Evolutionary conservation across 805 yeast species (phyloP).

Genomic region (Brettanomyces nanus): DNA sequence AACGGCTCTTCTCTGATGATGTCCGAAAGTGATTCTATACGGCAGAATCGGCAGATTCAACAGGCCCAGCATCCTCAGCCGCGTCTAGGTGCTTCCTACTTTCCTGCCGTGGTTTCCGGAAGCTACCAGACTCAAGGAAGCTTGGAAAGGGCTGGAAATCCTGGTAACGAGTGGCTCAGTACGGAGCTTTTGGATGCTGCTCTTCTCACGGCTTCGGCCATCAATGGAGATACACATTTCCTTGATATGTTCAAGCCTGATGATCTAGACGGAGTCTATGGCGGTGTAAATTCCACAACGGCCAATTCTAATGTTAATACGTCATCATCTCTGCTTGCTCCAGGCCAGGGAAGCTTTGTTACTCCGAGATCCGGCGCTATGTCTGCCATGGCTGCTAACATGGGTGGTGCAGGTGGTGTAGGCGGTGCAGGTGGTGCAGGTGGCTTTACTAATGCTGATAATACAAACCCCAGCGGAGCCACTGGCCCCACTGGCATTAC

Average conservation of each 20-base stretch:
- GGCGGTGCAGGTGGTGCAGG: too few species aligned
- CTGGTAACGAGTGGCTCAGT: conserved; percentile 61
- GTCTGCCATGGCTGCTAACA: too few species aligned
- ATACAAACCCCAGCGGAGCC: neutral
- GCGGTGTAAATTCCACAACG: neutral
- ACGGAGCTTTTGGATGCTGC: conserved; percentile 68
- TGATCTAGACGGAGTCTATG: conserved; percentile 2
- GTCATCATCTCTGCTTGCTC: too few species aligned
- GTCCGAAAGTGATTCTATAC: neutral
- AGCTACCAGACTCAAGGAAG: neutral
- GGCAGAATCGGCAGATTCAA: too few species aligned
- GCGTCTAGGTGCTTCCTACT: neutral
- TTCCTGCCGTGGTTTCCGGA: conserved; percentile 1
- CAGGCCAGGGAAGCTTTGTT: too few species aligned
- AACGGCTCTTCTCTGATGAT: neutral
- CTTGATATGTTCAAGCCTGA: conserved; percentile 40
- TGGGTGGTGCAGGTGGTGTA: too few species aligned
- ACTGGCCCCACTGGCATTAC: neutral
- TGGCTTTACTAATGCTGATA: neutral
- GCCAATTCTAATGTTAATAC: too few species aligned
- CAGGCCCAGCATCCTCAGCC: too few species aligned
- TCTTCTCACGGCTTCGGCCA: conserved; percentile 63
- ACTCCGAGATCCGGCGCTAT: too few species aligned
- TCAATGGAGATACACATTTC: conserved; percentile 51
- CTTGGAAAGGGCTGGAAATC: conserved; percentile 5